phyloP scores from a whole-genome alignment of 2,329 filamentous ascomycete species.

The Fusarium multiceps region DNA sequence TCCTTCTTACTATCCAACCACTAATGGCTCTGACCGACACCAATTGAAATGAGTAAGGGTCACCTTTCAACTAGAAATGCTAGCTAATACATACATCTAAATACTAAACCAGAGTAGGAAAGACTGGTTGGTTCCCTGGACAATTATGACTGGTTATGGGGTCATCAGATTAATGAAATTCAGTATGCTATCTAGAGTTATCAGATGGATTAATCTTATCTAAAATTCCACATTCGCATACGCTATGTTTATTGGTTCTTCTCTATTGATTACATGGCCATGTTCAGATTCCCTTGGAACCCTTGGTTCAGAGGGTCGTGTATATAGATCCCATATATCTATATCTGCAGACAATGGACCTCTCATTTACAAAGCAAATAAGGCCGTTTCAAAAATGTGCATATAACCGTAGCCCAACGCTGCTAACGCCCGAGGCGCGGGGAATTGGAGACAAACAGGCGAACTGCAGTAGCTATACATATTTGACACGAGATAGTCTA shows the following conservation, averaged over 20 bases:
- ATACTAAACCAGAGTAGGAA: not conserved
- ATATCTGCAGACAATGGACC: not conserved
- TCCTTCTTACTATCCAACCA: not conserved
- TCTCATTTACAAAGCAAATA: not conserved
- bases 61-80: too few species aligned
- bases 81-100: too few species aligned
- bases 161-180: not conserved
- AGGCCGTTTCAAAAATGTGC: not conserved
- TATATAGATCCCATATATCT: not conserved
- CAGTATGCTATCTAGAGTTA: not conserved
- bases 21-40: too few species aligned
- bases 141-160: not conserved
- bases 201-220: not conserved
- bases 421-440: too few species aligned
- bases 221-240: not conserved
- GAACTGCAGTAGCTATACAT: too few species aligned
- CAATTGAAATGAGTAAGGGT: too few species aligned
- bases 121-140: not conserved
- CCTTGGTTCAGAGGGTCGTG: not conserved
- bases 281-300: not conserved
- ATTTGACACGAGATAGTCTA: too few species aligned
- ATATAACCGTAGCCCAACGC: rapidly evolving
- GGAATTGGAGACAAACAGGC: not conserved
- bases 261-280: not conserved
- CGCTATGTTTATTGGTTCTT: not conserved